Conservation (phyloP, 2,329 filamentous ascomycete species). For the Ophiocordyceps polyrhachis-furcata region DNA sequence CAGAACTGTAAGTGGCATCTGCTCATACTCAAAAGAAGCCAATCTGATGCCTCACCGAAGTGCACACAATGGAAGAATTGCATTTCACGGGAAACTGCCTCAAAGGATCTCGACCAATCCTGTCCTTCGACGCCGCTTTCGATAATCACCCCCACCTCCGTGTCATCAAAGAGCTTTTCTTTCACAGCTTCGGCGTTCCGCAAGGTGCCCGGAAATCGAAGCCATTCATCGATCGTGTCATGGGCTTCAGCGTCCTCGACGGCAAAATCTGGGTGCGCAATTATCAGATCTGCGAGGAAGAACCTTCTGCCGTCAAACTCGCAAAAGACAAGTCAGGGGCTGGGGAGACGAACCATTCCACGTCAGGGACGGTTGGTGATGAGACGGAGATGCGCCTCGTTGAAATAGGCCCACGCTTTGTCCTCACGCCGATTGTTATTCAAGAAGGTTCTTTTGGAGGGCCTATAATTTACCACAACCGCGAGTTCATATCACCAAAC, state of each 20-base stretch:
- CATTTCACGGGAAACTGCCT: slow-evolving; percentile 95
- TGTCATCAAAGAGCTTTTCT: slow-evolving; percentile 76
- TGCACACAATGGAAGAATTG: slow-evolving; percentile 93
- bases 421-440: slow-evolving; percentile 86
- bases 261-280: slow-evolving; percentile 92
- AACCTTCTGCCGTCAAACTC: slow-evolving; percentile 30
- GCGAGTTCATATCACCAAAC: slow-evolving; percentile 92
- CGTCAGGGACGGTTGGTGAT: slow-evolving; percentile 23
- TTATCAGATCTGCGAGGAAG: slow-evolving; percentile 81
- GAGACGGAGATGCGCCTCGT: slow-evolving; percentile 68
- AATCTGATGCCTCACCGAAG: slow-evolving; percentile 15
- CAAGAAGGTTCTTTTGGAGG: slow-evolving; percentile 90
- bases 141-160: slow-evolving; percentile 62
- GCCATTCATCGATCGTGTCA: slow-evolving; percentile 89
- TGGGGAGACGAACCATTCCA: slow-evolving; percentile 15
- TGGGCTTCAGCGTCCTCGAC: slow-evolving; percentile 78
- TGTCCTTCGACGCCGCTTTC: slow-evolving; percentile 83
- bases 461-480: slow-evolving; percentile 95
- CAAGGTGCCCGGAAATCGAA: slow-evolving; percentile 77
- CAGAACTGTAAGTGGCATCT: slow-evolving; percentile 42
- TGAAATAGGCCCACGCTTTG: slow-evolving; percentile 86
- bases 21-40: no score
- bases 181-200: slow-evolving; percentile 82
- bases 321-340: slow-evolving; percentile 24
- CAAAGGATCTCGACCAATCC: slow-evolving; percentile 76